These are phyloP conservation scores for Exophiala xenobiotica DNA, from an alignment of 2,329 filamentous ascomycete species.

Conservation along the genomic window DNA sequence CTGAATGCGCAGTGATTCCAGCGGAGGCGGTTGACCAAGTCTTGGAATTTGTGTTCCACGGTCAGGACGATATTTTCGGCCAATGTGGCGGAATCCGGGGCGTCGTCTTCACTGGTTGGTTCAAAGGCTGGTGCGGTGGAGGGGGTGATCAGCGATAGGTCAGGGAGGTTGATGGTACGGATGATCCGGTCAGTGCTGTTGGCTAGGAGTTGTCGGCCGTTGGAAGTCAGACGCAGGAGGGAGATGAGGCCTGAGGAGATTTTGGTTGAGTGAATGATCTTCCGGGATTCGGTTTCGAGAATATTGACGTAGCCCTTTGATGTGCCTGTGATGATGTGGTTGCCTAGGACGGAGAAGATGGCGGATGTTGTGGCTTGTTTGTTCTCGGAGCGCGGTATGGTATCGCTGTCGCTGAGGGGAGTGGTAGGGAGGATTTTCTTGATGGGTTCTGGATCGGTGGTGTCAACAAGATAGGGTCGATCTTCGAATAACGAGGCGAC, in stretches of 20 bases:
- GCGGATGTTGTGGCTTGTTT: conserved; percentile 94
- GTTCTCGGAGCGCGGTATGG: conserved; percentile 67
- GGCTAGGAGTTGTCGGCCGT: conserved; percentile 82
- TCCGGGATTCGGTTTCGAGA: conserved; percentile 75
- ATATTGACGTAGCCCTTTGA: conserved; percentile 97
- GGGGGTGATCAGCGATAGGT: conserved; percentile 51
- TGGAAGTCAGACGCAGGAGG: conserved; percentile 77
- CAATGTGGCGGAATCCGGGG: conserved; percentile 67
- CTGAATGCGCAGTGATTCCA: conserved; percentile 99
- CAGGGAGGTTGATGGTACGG: conserved; percentile 84
- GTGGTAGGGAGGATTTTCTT: conserved; percentile 79
- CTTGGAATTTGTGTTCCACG: conserved; percentile 96
- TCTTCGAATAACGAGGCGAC: conserved; percentile 93
- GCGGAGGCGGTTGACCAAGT: conserved; percentile 88
- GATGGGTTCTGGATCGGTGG: conserved; percentile 65
- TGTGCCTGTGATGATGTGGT: conserved; percentile 88
- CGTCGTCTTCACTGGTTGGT: conserved; percentile 44
- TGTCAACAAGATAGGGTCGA: conserved; percentile 82
- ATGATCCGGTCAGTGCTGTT: conserved; percentile 96
- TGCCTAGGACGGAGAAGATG: conserved; percentile 79
- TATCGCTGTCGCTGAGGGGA: conserved; percentile 72
- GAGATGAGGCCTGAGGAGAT: conserved; percentile 86
- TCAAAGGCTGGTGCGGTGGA: conserved; percentile 17
- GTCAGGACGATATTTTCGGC: conserved; percentile 73
- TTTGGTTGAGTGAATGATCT: conserved; percentile 85